Evolutionary conservation across 2,329 filamentous ascomycete species (phyloP).

Genomic region (Alternaria tenuissima): DNA sequence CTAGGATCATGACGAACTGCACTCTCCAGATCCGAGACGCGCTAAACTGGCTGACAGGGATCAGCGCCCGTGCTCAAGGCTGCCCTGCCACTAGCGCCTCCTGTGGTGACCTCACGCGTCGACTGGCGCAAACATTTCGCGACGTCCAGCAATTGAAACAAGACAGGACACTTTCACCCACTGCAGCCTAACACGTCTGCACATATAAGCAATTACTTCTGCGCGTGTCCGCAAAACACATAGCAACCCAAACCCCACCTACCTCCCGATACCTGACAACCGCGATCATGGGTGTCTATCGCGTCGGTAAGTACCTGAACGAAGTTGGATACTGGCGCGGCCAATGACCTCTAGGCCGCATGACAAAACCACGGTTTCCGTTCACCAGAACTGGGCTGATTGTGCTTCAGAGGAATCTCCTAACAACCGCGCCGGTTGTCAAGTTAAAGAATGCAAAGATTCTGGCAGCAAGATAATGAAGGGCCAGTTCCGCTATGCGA

Average conservation of each 20-base stretch:
- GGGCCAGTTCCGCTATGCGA: slow-evolving; percentile 74
- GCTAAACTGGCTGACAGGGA: slow-evolving; percentile 15
- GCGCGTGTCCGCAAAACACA: slow-evolving; percentile 3
- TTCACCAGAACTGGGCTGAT: background rate
- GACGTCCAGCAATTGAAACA: slow-evolving; percentile 7
- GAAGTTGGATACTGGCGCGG: background rate
- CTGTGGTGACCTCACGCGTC: slow-evolving; percentile 21
- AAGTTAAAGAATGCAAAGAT: slow-evolving; percentile 76
- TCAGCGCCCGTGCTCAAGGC: slow-evolving; percentile 13
- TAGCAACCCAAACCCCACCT: background rate
- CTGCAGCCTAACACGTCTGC: background rate
- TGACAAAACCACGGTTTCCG: background rate
- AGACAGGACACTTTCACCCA: background rate
- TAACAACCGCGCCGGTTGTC: slow-evolving; percentile 77
- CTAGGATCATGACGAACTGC: slow-evolving; percentile 32
- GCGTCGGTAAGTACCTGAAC: slow-evolving; percentile 30
- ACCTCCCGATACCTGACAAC: slow-evolving; percentile 2
- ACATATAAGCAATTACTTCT: slow-evolving; percentile 9
- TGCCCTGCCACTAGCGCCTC: slow-evolving; percentile 19
- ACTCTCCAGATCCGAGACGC: slow-evolving; percentile 20
- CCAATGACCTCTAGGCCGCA: background rate
- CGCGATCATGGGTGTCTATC: slow-evolving; percentile 38
- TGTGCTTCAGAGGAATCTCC: slow-evolving; percentile 28
- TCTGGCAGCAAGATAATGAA: slow-evolving; percentile 75
- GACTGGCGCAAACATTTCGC: slow-evolving; percentile 17